Conservation (phyloP, 1,139 yeast species). For the Diutina siamensis region DNA sequence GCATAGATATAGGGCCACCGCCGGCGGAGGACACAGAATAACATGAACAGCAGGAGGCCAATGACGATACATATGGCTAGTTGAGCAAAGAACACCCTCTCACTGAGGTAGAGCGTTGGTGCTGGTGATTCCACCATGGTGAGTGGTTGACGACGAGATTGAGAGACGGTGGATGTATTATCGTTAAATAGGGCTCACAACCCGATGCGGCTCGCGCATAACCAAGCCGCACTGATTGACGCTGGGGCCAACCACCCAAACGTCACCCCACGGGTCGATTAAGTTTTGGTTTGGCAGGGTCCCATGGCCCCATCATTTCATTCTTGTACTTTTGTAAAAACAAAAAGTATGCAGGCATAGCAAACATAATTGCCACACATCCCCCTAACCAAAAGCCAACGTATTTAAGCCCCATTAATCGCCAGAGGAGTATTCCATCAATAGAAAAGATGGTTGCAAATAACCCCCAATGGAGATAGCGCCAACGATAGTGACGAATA, state of each 20-base stretch:
- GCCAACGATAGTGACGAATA: slow-evolving; percentile 21
- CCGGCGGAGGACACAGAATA: slow-evolving; percentile 31
- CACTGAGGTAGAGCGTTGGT: slow-evolving; percentile 5
- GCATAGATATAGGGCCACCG: slow-evolving; percentile 44
- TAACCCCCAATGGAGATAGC: slow-evolving; percentile 17
- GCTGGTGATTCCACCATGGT: slow-evolving; percentile 4
- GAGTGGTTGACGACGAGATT: not conserved
- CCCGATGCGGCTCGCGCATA: not conserved
- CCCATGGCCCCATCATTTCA: slow-evolving; percentile 93
- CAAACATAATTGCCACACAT: slow-evolving; percentile 24
- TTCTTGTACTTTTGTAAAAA: slow-evolving; percentile 71
- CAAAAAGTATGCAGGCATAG: slow-evolving; percentile 45
- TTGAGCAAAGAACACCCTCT: slow-evolving; percentile 13
- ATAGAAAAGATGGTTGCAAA: slow-evolving; percentile 14
- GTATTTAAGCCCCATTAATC: slow-evolving; percentile 28
- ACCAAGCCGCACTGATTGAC: too few relatives aligned
- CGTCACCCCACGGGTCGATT: not conserved
- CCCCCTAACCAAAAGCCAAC: slow-evolving; percentile 32
- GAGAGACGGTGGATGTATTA: not conserved
- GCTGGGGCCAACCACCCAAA: too few relatives aligned
- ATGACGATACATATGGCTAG: slow-evolving; percentile 25
- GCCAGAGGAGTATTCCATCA: not conserved
- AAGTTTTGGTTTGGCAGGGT: slow-evolving; percentile 60
- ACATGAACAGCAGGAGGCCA: slow-evolving; percentile 24
- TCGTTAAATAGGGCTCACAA: not conserved